Evolutionary conservation across 2,329 filamentous ascomycete genomes (phyloP), one percentile per base, ranked within the genome.

Genomic region (Penicillium aurantiogriseum): DNA sequence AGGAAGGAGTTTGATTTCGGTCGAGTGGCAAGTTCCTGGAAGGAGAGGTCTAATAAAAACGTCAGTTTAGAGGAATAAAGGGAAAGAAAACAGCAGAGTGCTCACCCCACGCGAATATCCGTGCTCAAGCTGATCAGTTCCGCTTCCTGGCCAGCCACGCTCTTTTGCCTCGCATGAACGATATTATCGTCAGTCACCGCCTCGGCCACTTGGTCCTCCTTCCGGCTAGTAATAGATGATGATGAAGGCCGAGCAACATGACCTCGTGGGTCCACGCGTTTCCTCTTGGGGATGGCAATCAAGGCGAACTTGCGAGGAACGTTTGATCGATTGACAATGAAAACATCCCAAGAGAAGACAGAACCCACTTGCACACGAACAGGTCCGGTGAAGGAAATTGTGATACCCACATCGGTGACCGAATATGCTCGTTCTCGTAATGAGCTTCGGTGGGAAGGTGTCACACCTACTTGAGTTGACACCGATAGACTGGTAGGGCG

Each of bases 261-360:
- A 10, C 72, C 75, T 13, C 74, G 65, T 15, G 67, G 60, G 47
- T 75, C 72, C 2, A 75, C 69, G 49, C 76, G 73, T 63, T 77
- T 80, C 33, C 79, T 71, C 54, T 77, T 80, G 3, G 82, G 79
- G 17, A 85, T 76, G 1, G 80, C 79, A 21, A 83, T 69, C 40
- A 87, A 73, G 7, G 81, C 80, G 49, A 87, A 78, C 62, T 83
- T 82, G 4, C 82, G 79, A 21, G 76, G 66, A 48, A 79, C 77
- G n/a, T 74, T 70, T 15, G 83, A 85, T 13, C 80, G 79, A 63
- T 87, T 87, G 54, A 85, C 79, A 39, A 86, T 81, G 58, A 86
- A 84, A 4, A 87, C 74, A 39, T 78, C 74, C 79, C 84, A 84
- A 9, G 75, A 74, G 65, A 87, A 85, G 4, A 79, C 73, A 38